phyloP scores from a whole-genome alignment of 2,329 filamentous ascomycete species.

The Ascochyta koolunga region DNA sequence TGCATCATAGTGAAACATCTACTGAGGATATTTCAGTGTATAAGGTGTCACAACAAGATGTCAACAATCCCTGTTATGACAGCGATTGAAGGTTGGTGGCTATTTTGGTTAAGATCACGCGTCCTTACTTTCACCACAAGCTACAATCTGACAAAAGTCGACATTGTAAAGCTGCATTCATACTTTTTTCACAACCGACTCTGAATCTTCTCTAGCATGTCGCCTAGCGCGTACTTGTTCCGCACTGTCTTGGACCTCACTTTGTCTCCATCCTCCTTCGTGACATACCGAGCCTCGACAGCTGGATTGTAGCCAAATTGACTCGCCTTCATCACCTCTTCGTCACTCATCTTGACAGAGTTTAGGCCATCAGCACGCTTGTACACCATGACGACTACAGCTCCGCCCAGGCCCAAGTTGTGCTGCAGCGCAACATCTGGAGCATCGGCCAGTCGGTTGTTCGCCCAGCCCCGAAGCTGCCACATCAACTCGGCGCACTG shows the following conservation, averaged over 20 bases:
- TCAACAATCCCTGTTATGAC: too few species aligned
- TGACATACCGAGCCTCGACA: slow-evolving; percentile 86
- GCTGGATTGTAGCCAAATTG: slow-evolving; percentile 89
- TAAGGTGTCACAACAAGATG: too few species aligned
- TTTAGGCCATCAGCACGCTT: slow-evolving; percentile 77
- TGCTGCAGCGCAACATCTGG: slow-evolving; percentile 83
- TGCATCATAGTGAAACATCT: too few species aligned
- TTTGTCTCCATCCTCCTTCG: slow-evolving; percentile 71
- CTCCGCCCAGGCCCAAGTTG: slow-evolving; percentile 89
- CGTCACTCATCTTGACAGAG: slow-evolving; percentile 65
- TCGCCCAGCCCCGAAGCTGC: slow-evolving; percentile 95
- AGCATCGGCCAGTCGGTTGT: slow-evolving; percentile 74
- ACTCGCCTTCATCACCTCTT: slow-evolving; percentile 68
- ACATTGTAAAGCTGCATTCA: too few species aligned
- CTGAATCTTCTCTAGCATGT: slow-evolving; percentile 74
- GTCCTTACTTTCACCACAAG: too few species aligned
- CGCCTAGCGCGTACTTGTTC: slow-evolving; percentile 75
- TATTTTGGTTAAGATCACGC: too few species aligned
- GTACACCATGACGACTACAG: slow-evolving; percentile 88
- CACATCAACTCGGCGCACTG: slow-evolving; percentile 94
- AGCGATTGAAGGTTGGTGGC: too few species aligned
- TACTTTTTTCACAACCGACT: slow-evolving; percentile 65
- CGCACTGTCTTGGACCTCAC: slow-evolving; percentile 71
- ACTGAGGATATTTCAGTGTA: too few species aligned
- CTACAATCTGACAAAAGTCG: too few species aligned